Evolutionary conservation across 2,329 filamentous ascomycete species (phyloP).

Genomic region (Fusarium anthophilum): DNA sequence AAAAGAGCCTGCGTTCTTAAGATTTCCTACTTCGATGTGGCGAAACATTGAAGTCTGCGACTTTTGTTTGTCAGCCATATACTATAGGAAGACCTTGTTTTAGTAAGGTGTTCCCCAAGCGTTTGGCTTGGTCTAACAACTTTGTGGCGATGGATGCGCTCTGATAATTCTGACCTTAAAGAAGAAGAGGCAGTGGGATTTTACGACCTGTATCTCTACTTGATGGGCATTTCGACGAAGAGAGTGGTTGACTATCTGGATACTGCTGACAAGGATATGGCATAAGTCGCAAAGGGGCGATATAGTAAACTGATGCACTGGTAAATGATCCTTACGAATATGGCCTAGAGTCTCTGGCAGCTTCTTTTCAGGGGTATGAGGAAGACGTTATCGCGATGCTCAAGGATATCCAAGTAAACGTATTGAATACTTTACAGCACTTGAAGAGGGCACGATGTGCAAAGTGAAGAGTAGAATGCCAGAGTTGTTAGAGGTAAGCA

Average conservation of each 20-base stretch:
- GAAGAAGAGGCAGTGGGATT: conserved; percentile 10
- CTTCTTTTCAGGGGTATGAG: conserved; percentile 22
- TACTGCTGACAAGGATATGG: conserved; percentile 26
- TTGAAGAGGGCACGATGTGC: conserved; percentile 11
- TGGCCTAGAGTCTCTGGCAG: conserved; percentile 20
- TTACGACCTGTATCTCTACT: conserved; percentile 25
- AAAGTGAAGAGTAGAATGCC: conserved; percentile 27
- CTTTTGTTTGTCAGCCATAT: neutral
- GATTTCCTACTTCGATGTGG: conserved; percentile 30
- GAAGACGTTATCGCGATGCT: conserved; percentile 14
- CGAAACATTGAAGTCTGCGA: conserved; percentile 27
- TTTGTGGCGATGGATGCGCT: conserved; percentile 19
- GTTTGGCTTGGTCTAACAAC: too few species aligned
- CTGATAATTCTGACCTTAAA: conserved; percentile 10
- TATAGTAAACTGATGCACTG: conserved; percentile 22
- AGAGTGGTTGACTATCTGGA: conserved; percentile 22
- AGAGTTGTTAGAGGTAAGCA: conserved; percentile 18
- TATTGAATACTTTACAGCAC: conserved; percentile 10
- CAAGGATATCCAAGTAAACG: conserved; percentile 12
- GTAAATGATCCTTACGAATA: conserved; percentile 23
- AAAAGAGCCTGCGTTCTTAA: conserved; percentile 16
- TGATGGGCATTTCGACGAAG: conserved; percentile 24
- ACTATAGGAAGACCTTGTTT: too few species aligned
- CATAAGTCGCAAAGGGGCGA: conserved; percentile 14
- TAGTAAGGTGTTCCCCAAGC: too few species aligned